Conservation (phyloP, 768 basidiomycete genomes). For the Termitomyces bulborhizus region DNA sequence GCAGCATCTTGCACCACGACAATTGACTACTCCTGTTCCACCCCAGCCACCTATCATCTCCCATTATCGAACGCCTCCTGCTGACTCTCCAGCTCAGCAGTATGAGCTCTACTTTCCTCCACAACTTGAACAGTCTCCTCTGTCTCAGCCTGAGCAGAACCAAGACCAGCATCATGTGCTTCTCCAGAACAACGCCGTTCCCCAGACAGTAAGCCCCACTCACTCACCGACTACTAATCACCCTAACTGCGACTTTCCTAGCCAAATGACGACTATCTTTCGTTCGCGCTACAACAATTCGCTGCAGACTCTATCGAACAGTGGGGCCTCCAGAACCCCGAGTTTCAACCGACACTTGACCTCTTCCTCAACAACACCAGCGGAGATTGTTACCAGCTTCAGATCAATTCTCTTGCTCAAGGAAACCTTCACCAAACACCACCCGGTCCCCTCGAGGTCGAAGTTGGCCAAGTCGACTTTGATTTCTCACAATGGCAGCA, state of each 20-base stretch:
- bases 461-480: constrained; percentile 10
- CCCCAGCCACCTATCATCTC: background rate
- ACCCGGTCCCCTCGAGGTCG: constrained; percentile 12
- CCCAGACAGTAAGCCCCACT: background rate
- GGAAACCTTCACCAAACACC: background rate
- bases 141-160: background rate
- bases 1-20: background rate
- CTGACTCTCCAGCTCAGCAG: background rate
- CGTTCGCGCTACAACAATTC: constrained; percentile 9
- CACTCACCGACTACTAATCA: background rate
- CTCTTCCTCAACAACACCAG: constrained; percentile 10
- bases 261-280: constrained; percentile 4
- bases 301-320: constrained; percentile 4
- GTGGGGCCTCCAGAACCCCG: constrained; percentile 9
- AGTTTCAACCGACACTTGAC: constrained; percentile 9
- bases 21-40: background rate
- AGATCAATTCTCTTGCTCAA: constrained; percentile 5
- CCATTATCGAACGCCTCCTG: constrained; percentile 1
- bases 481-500: constrained; percentile 8
- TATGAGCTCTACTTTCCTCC: constrained; percentile 1
- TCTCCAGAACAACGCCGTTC: background rate
- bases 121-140: background rate
- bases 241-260: background rate
- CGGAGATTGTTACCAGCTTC: constrained; percentile 11
- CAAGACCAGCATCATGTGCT: constrained; percentile 8